Conservation (phyloP, 169 alveolate species). For the Eimeria zaria region DNA sequence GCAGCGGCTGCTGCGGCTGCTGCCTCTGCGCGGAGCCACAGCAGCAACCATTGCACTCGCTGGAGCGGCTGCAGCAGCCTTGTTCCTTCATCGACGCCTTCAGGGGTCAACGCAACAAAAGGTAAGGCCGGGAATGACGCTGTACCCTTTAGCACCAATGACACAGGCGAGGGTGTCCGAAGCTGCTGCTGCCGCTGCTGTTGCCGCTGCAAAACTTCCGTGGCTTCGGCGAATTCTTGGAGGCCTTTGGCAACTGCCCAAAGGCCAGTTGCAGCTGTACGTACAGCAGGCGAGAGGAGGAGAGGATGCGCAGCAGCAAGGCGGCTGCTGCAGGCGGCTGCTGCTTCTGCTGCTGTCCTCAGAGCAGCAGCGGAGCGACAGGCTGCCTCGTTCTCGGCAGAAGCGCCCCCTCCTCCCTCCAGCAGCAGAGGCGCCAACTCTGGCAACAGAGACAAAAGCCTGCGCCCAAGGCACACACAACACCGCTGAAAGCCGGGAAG, state of each 20-base stretch:
- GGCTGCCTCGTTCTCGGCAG: background rate
- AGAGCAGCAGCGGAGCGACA: constrained; percentile 18
- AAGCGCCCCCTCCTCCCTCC: constrained; percentile 8
- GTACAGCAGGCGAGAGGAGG: constrained; percentile 37
- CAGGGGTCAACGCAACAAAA: constrained; percentile 14
- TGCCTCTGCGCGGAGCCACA: constrained; percentile 75
- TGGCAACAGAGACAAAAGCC: constrained; percentile 35
- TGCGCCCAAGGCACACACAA: background rate
- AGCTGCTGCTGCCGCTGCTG: constrained; percentile 15
- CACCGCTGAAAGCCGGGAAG: background rate
- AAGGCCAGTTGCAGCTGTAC: constrained; percentile 55
- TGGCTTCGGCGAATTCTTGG: background rate
- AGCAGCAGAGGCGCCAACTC: constrained; percentile 59
- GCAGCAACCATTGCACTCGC: constrained; percentile 68
- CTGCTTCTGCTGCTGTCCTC: constrained; percentile 77
- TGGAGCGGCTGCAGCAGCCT: constrained; percentile 31
- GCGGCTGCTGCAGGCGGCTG: constrained; percentile 76
- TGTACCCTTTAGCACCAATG: background rate
- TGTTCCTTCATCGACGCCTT: constrained; percentile 9
- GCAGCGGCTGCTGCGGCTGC: constrained; percentile 56
- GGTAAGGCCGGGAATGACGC: constrained; percentile 65
- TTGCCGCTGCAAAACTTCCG: background rate
- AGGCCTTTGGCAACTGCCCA: constrained; percentile 74
- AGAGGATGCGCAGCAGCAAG: constrained; percentile 50
- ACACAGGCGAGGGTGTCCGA: background rate